Evolutionary conservation across 345 rosid species (phyloP), one percentile per base, ranked within the genome.

Genomic region (Durio zibethinus): DNA sequence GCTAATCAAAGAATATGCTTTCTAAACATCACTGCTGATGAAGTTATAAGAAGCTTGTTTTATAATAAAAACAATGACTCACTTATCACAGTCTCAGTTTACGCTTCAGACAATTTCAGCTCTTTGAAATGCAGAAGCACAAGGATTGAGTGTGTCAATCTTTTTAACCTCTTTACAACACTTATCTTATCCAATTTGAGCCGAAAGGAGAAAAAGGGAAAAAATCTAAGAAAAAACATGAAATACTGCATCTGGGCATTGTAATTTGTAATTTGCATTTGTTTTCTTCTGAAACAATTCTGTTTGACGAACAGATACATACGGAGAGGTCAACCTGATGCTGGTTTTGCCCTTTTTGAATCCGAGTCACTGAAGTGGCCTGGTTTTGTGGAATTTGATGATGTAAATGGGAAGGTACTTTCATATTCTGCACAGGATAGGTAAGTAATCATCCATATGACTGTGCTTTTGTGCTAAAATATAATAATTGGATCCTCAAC

Each of bases 311-410:
- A 33, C 82, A 89, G 91, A 80, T 91, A 96, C 87, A 91, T 93
- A 75, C 76, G 89, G 73, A 88, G 92, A 71, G 92, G 90, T 59
- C 84, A 90, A 78, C 89, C 96, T 0, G 93, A 90, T 67, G 91
- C 93, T 35, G 97, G 97, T 29, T 93, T 91, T 93, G 79, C 94
- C 21, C 92, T 89, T 78, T 91, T 93, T 77, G 98, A 93, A 54
- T 91, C 94, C 0, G 96, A 91, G 75, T 91, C 98, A 11, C 79
- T 93, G 76, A 93, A 91, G 78, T 93, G 97, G 97, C 98, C 98
- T 72, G 96, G 98, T 75, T 93, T 91, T 82, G 96, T 91, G 23
- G 98, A 91, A 86, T 93, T 93, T 81, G 96, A 91, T 85, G 96
- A 91, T 87, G 98, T 91, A 61, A 93, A 91, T 83, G 96, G 93